phyloP scores from a whole-genome alignment of 192 early-diverging fungal species.

The Spizellomyces punctatus region DNA sequence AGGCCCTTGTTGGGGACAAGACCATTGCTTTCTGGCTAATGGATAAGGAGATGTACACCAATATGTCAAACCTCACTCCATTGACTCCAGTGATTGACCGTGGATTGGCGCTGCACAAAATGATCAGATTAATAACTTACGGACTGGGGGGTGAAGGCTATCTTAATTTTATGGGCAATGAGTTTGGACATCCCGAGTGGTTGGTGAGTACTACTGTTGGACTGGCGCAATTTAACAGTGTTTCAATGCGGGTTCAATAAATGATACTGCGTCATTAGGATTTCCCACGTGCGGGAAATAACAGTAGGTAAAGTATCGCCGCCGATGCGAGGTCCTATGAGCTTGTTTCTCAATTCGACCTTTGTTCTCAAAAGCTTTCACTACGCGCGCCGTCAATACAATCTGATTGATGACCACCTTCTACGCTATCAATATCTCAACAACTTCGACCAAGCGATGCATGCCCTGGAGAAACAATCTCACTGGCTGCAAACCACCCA shows the following conservation, averaged over 20 bases:
- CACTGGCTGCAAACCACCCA: slow-evolving; percentile 71
- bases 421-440: slow-evolving; percentile 94
- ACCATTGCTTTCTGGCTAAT: slow-evolving; percentile 99
- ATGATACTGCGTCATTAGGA: slow-evolving; percentile 47
- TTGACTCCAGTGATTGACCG: slow-evolving; percentile 92
- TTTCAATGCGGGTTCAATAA: not conserved
- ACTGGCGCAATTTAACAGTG: not conserved
- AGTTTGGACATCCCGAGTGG: slow-evolving; percentile 99
- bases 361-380: slow-evolving; percentile 71
- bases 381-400: slow-evolving; percentile 95
- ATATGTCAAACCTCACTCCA: slow-evolving; percentile 82
- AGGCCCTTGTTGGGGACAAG: slow-evolving; percentile 98
- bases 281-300: slow-evolving; percentile 93
- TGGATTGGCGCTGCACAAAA: slow-evolving; percentile 93
- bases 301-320: slow-evolving; percentile 26
- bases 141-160: slow-evolving; percentile 95
- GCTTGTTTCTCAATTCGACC: slow-evolving; percentile 4
- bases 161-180: slow-evolving; percentile 96
- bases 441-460: slow-evolving; percentile 87
- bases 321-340: slow-evolving; percentile 7
- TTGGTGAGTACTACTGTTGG: slow-evolving; percentile 43
- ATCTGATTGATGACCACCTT: slow-evolving; percentile 83
- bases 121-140: slow-evolving; percentile 90
- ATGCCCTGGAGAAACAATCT: slow-evolving; percentile 69
- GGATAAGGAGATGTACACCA: slow-evolving; percentile 98